Conservation (phyloP, 208 protist genomes). For the Leishmania braziliensis region DNA sequence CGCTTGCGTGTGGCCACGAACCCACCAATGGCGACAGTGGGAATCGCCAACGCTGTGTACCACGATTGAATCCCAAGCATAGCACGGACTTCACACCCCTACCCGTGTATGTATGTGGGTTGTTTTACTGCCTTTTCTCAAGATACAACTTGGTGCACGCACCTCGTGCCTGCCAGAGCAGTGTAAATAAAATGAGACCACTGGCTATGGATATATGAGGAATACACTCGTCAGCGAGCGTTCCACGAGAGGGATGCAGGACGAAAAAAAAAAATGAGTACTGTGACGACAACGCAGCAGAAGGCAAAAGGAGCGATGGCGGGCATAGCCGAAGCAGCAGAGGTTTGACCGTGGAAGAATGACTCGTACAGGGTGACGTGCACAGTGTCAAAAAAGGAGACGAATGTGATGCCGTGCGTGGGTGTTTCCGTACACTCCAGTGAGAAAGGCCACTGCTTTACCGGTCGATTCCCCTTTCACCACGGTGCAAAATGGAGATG, state of each 20-base stretch:
- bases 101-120: neutral
- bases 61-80: constrained; percentile 84
- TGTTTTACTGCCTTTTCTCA: neutral
- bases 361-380: neutral
- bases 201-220: neutral
- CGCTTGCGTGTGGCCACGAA: constrained; percentile 86
- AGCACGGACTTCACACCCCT: neutral
- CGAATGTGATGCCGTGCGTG: neutral
- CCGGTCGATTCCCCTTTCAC: neutral
- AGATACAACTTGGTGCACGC: neutral
- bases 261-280: neutral
- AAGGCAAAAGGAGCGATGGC: neutral
- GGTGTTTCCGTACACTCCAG: neutral
- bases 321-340: neutral
- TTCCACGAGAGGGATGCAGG: neutral
- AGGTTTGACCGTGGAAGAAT: neutral
- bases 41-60: constrained; percentile 66
- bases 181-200: neutral
- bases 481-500: neutral
- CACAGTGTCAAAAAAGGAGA: neutral
- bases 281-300: neutral
- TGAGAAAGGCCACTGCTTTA: neutral
- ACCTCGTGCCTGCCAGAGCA: neutral
- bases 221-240: neutral
- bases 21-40: constrained; percentile 50